Conservation (phyloP, 2,329 filamentous ascomycete species). For the Hypoxylon sp. region DNA sequence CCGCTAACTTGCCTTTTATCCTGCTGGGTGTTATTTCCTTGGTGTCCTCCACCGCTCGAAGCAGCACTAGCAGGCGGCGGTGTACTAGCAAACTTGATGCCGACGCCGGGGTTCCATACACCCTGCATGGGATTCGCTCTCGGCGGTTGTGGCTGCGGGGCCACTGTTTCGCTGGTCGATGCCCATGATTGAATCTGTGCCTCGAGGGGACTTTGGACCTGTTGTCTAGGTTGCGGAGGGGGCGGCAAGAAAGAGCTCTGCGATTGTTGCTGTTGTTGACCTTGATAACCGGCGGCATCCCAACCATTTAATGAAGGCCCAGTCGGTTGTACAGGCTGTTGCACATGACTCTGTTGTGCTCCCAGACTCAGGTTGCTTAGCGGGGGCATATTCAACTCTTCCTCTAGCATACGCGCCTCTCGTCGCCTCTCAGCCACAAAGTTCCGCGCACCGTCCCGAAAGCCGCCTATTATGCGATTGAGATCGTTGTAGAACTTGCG, state of each 20-base stretch:
- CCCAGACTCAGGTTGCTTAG: conserved; percentile 50
- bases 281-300: conserved; percentile 27
- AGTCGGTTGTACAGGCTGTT: conserved; percentile 21
- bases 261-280: conserved; percentile 38
- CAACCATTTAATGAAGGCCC: conserved; percentile 20
- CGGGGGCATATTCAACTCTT: conserved; percentile 55
- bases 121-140: conserved; percentile 60
- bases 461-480: conserved; percentile 84
- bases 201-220: conserved; percentile 56
- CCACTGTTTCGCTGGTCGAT: conserved; percentile 62
- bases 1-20: conserved; percentile 55
- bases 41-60: conserved; percentile 29
- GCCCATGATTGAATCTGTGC: conserved; percentile 72
- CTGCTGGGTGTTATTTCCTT: conserved; percentile 45
- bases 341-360: conserved; percentile 29
- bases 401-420: conserved; percentile 79
- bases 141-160: conserved; percentile 63
- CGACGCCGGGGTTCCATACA: conserved; percentile 86
- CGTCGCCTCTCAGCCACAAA: conserved; percentile 86
- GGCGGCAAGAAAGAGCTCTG: conserved; percentile 36
- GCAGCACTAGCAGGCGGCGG: conserved; percentile 35
- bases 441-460: conserved; percentile 80
- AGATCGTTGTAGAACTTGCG: conserved; percentile 98
- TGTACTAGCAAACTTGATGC: conserved; percentile 79
- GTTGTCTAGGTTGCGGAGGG: conserved; percentile 37